Evolutionary conservation across 768 basidiomycete genomes (phyloP).

Genomic region (Paxillus ammoniavirescens): DNA sequence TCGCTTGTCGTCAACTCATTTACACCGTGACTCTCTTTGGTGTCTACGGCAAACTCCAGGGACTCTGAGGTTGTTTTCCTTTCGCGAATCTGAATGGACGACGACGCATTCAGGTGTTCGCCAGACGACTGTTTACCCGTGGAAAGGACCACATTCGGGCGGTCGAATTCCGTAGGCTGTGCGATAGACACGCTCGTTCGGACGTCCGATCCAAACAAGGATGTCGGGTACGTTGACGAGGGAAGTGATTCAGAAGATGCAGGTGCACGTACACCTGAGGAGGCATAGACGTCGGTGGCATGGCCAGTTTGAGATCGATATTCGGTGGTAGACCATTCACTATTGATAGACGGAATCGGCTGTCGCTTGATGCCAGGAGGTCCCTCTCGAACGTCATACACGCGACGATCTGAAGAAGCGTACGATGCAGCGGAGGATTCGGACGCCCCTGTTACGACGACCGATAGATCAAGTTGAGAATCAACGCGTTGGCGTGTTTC

Average conservation of each 20-base stretch:
- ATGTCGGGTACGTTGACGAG: no score
- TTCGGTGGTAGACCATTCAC: neutral
- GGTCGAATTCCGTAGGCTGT: neutral
- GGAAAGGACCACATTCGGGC: neutral
- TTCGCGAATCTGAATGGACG: neutral
- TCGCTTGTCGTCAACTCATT: neutral
- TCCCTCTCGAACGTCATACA: neutral
- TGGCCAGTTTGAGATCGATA: no score
- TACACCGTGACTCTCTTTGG: no score
- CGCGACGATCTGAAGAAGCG: neutral
- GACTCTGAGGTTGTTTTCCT: neutral
- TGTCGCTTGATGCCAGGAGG: neutral
- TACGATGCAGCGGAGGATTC: neutral
- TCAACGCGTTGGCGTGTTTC: neutral
- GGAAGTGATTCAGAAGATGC: no score
- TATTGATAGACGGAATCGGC: neutral
- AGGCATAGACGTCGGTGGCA: no score
- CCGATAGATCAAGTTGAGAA: no score
- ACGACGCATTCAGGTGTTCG: neutral
- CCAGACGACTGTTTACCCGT: no score
- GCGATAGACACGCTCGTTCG: no score
- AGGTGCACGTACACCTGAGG: no score
- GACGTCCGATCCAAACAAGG: no score
- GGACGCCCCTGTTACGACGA: neutral
- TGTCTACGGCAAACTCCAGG: neutral